phyloP scores from a whole-genome alignment of 2,329 filamentous ascomycete species.

The Coniochaeta sp. region DNA sequence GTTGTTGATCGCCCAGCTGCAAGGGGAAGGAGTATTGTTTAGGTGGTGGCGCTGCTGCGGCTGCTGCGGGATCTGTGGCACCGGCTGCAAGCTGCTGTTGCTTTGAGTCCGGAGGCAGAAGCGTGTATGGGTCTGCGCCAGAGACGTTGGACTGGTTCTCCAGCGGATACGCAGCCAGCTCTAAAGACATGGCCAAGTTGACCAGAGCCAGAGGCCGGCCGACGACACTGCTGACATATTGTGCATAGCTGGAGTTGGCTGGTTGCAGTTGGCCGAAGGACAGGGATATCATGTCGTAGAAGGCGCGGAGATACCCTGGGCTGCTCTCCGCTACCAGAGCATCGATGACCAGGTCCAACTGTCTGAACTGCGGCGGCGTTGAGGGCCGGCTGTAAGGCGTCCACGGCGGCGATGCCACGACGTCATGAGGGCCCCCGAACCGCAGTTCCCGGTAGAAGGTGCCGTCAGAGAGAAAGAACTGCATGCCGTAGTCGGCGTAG shows the following conservation, averaged over 20 bases:
- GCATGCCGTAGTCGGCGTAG: constrained; percentile 29
- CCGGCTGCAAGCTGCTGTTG: background rate
- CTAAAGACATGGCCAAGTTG: constrained; percentile 29
- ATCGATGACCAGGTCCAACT: too few species aligned
- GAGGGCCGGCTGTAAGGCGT: constrained; percentile 20
- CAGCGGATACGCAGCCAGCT: constrained; percentile 17
- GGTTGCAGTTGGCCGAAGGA: constrained; percentile 16
- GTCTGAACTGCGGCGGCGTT: background rate
- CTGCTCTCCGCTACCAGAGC: too few species aligned
- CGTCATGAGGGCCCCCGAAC: constrained; percentile 9
- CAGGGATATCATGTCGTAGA: constrained; percentile 27
- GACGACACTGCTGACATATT: constrained; percentile 25
- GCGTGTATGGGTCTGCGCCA: too few species aligned
- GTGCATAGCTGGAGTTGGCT: constrained; percentile 25
- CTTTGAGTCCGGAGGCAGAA: background rate
- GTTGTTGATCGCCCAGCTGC: constrained; percentile 25
- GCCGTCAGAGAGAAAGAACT: constrained; percentile 31
- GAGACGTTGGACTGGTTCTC: background rate
- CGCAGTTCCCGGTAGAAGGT: constrained; percentile 34
- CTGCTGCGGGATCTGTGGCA: background rate
- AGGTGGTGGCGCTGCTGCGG: background rate
- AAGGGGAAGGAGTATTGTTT: constrained; percentile 24
- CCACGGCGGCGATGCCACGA: constrained; percentile 23
- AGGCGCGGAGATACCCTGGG: constrained; percentile 5
- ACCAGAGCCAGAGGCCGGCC: constrained; percentile 33